Conservation (phyloP, 1,284 basidiomycete genomes). For the Veloboletus limbatus region DNA sequence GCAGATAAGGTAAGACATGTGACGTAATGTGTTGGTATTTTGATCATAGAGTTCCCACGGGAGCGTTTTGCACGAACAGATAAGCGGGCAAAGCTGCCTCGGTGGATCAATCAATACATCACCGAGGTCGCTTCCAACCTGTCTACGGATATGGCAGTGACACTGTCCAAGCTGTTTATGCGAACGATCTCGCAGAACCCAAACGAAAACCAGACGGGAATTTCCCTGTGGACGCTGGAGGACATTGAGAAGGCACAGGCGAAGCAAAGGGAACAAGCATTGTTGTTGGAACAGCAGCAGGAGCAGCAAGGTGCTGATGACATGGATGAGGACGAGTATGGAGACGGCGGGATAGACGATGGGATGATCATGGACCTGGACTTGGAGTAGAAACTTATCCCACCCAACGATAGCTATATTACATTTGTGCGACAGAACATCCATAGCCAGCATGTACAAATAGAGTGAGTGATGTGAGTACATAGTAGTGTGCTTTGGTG, state of each 20-base stretch:
- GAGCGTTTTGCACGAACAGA: slow-evolving; percentile 96
- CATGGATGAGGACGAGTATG: slow-evolving; percentile 56
- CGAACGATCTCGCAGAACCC: slow-evolving; percentile 96
- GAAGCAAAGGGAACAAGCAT: slow-evolving; percentile 62
- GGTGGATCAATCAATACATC: slow-evolving; percentile 99
- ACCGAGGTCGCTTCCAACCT: slow-evolving; percentile 96
- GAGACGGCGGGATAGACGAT: slow-evolving; percentile 72
- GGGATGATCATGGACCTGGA: slow-evolving; percentile 61
- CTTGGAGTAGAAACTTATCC: slow-evolving; percentile 21
- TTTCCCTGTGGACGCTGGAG: slow-evolving; percentile 91
- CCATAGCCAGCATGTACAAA: slow-evolving; percentile 21
- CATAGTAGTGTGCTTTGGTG: too few species aligned
- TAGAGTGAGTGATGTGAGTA: too few species aligned
- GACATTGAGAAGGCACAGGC: slow-evolving; percentile 81
- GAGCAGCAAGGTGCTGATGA: slow-evolving; percentile 38
- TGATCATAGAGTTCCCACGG: slow-evolving; percentile 8
- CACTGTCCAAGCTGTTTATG: slow-evolving; percentile 95
- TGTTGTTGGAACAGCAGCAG: slow-evolving; percentile 41
- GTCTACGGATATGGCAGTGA: slow-evolving; percentile 98
- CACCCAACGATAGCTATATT: slow-evolving; percentile 6
- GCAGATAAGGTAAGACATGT: slow-evolving; percentile 84
- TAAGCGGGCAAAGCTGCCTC: slow-evolving; percentile 94
- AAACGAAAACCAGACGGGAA: slow-evolving; percentile 91
- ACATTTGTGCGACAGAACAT: slow-evolving; percentile 10
- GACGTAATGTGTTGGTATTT: neutral